phyloP scores from a whole-genome alignment of 495 filamentous ascomycete species.

The Aspergillus indologenus region DNA sequence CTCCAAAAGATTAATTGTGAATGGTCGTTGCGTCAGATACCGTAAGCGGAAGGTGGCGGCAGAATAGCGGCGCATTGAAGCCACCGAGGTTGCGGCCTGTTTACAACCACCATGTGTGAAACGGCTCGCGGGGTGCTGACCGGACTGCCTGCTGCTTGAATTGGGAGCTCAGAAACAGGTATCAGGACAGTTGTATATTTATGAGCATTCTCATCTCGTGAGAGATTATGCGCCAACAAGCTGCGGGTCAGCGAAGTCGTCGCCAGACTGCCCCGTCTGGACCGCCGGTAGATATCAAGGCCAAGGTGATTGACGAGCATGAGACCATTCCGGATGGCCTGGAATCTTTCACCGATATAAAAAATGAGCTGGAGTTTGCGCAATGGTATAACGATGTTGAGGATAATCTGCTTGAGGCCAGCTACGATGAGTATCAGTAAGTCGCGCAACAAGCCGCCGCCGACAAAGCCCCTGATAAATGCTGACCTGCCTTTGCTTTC shows the following conservation, averaged over 20 bases:
- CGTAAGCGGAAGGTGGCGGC: constrained; percentile 34
- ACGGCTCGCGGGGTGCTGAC: neutral
- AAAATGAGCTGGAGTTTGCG: constrained; percentile 58
- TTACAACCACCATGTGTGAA: neutral
- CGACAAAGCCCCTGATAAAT: neutral
- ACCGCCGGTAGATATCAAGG: constrained; percentile 30
- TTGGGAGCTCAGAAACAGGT: neutral
- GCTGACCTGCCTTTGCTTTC: constrained; percentile 17
- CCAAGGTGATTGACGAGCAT: constrained; percentile 24
- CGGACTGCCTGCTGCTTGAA: neutral
- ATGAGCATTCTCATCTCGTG: neutral
- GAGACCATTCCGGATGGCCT: constrained; percentile 24
- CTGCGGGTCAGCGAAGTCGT: constrained; percentile 35
- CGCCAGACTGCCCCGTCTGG: constrained; percentile 45
- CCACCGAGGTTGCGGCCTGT: neutral
- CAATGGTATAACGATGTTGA: constrained; percentile 61
- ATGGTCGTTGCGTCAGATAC: constrained; percentile 33
- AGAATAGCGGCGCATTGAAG: constrained; percentile 32
- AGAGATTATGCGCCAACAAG: constrained; percentile 29
- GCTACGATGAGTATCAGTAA: constrained; percentile 83
- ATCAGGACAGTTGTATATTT: neutral
- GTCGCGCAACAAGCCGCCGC: constrained; percentile 17
- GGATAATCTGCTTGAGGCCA: constrained; percentile 68
- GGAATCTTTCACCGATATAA: constrained; percentile 27
- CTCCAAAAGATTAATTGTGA: constrained; percentile 15